Evolutionary conservation across 495 filamentous ascomycete species (phyloP).

Genomic region (Trichoderma gamsii): DNA sequence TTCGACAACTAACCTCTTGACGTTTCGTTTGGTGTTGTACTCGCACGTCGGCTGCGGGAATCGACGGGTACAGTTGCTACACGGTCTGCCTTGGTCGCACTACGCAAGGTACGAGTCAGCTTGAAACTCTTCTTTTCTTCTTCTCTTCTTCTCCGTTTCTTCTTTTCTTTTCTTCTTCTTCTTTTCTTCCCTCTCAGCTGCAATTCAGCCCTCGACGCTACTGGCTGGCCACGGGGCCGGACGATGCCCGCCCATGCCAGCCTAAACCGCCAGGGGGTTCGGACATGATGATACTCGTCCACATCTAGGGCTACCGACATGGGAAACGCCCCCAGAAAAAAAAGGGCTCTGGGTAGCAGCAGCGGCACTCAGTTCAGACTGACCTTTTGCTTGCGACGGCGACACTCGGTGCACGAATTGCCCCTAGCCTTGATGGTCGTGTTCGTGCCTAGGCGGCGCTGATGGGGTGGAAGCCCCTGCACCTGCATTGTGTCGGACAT

Average conservation of each 20-base stretch:
- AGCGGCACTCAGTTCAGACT: not conserved
- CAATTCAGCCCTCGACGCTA: not conserved
- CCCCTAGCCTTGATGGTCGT: constrained; percentile 6
- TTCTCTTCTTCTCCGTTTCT: not conserved
- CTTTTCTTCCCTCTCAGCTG: not conserved
- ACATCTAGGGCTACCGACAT: constrained; percentile 10
- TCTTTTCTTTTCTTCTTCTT: not conserved
- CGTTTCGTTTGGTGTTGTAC: constrained; percentile 23
- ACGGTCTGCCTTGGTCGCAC: constrained; percentile 37
- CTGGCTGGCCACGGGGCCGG: not conserved
- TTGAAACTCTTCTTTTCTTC: not conserved
- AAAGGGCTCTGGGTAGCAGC: not conserved
- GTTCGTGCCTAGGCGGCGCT: not conserved
- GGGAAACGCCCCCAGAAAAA: not conserved
- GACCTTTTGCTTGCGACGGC: constrained; percentile 38
- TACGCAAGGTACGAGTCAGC: constrained; percentile 15
- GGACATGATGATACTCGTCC: constrained; percentile 6
- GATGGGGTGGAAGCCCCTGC: constrained; percentile 12
- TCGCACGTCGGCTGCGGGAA: constrained; percentile 36
- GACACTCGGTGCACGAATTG: constrained; percentile 32
- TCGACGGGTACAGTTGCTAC: constrained; percentile 34
- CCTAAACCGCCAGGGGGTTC: constrained; percentile 10
- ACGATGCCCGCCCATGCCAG: constrained; percentile 7
- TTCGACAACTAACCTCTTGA: constrained; percentile 2
- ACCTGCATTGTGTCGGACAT: constrained; percentile 34